Evolutionary conservation across 1,139 yeast genomes (phyloP), one percentile per base, ranked within the genome.

Genomic region (Spencermartinsiella ligniputridi): DNA sequence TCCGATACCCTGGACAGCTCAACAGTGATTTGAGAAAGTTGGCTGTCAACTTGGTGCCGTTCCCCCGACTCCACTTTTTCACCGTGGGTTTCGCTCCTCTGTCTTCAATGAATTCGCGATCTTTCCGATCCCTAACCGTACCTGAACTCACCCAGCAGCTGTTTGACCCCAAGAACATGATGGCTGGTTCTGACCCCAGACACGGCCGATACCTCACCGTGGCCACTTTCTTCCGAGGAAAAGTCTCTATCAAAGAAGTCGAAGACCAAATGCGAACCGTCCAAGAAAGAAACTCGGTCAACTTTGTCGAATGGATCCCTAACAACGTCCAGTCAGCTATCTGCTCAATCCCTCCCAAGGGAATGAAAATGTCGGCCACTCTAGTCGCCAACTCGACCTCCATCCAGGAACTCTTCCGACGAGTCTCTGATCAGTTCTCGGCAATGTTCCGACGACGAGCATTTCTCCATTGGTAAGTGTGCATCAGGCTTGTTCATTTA

Each of bases 231-330:
- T 88, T 86, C 72, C 79, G 96, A 69, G 96, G 96, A 70, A 84
- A 86, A 60, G 96, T 85, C 42, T 83, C 95, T 11, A 85, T 84
- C 47, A 85, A 86, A 70, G 96, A 88, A 70, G 96, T 88, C 52
- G 96, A 88, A 65, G 96, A 88, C 63, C 95, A 87, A 68, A 86
- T 88, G 90, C 79, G 74, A 67, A 81, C 81, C 64, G 86, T 85
- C 50, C 95, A 88, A 71, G 79, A 84, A 49, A 82, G 84, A 68
- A 83, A 87, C 68, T 75, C 89, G 18, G 78, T 82, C 47, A 80
- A 83, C 66, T 87, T 87, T 62, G 97, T 89, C 48, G 96, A 89
- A 68, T 89, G 96, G 96, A 89, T 89, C 70, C 96, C 97, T 63
- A 88, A 88, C 69, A 89, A 89, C 65, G 96, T 89, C 53, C 96